Evolutionary conservation across 176 grass and related monocot genomes (phyloP).

Genomic region (Bonia amplexicaulis): DNA sequence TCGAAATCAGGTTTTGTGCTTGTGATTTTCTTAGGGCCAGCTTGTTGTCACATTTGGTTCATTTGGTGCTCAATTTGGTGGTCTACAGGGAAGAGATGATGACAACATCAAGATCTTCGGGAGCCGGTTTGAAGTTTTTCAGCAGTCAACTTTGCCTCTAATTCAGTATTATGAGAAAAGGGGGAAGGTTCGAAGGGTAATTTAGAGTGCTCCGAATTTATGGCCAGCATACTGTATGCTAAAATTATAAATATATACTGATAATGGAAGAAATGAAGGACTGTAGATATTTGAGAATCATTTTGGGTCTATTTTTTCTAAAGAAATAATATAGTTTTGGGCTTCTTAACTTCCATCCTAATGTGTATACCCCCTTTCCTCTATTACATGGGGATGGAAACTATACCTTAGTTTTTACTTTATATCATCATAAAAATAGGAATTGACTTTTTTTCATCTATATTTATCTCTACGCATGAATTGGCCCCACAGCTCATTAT

Average conservation of each 20-base stretch:
- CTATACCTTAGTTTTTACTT: background rate
- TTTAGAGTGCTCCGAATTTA: background rate
- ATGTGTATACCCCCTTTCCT: no score
- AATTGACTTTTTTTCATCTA: background rate
- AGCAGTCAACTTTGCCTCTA: conserved; percentile 44
- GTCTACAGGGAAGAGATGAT: conserved; percentile 45
- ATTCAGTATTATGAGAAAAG: conserved; percentile 44
- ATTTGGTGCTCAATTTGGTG: background rate
- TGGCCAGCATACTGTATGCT: background rate
- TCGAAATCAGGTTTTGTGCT: conserved; percentile 46
- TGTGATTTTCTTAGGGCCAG: background rate
- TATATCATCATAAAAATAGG: background rate
- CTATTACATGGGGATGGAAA: background rate
- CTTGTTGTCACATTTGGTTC: background rate
- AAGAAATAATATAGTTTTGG: no score
- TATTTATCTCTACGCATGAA: background rate
- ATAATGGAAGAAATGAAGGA: background rate
- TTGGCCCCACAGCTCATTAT: background rate
- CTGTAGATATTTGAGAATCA: background rate
- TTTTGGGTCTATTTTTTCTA: no score
- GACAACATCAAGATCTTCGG: conserved; percentile 50
- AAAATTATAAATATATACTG: background rate
- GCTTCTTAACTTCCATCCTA: no score
- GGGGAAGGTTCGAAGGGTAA: conserved; percentile 50
- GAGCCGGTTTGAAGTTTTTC: conserved; percentile 48